A percentile compares a stretch with the other conserved stretches of the same genome.
These are phyloP conservation scores for Aspergillus puulaauensis DNA, from an alignment of 2,329 filamentous ascomycete species.

Conservation along the genomic window DNA sequence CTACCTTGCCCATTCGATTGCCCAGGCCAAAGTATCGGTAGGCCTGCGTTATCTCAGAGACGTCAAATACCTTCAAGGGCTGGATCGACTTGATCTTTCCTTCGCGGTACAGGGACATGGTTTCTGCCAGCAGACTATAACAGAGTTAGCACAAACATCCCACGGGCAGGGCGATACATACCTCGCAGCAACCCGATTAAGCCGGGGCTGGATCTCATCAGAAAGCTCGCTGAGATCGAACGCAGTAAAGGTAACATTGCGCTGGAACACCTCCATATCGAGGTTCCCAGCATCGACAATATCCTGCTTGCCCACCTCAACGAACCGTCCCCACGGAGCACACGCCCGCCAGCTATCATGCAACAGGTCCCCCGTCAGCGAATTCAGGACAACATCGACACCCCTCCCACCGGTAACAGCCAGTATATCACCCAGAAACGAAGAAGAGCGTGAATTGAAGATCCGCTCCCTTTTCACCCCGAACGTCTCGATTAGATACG, in stretches of 20 bases:
- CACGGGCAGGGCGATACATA: not conserved
- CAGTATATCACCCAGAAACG: not conserved
- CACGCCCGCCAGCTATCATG: not conserved
- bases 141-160: not conserved
- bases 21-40: not conserved
- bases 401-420: constrained; percentile 5
- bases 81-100: not conserved
- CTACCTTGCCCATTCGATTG: not conserved
- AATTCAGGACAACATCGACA: constrained; percentile 16
- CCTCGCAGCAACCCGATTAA: not conserved
- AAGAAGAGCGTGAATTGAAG: constrained; percentile 1
- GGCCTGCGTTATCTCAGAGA: not conserved
- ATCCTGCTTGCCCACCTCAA: constrained; percentile 15
- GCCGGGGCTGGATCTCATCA: not conserved
- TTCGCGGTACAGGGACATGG: not conserved
- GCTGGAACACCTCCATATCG: not conserved
- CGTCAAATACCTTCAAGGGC: not conserved
- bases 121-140: not conserved
- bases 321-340: constrained; percentile 12
- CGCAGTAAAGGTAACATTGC: not conserved
- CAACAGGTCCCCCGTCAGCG: not conserved
- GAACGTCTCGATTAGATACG: constrained; percentile 20
- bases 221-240: not conserved
- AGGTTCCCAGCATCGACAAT: not conserved
- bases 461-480: constrained; percentile 5